Base-by-base conservation (phyloP, 768 basidiomycete genomes). In the Termitomyces sp. region DNA sequence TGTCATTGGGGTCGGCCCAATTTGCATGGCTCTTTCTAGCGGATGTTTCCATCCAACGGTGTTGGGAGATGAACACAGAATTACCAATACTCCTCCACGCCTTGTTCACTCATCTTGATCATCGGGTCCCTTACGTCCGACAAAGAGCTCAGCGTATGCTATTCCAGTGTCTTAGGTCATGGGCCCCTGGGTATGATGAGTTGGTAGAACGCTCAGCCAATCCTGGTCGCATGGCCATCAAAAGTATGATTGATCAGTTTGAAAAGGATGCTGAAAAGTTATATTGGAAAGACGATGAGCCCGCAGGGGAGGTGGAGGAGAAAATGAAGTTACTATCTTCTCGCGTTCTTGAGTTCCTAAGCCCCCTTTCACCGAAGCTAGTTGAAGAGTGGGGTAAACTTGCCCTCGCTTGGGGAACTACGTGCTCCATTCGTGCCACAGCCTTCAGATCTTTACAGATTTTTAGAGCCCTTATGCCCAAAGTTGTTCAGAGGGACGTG, bases 361-460 rank as follows among this genome's bases (percentile, higher is more conserved):
- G 83, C 47, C 89, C 89, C 20, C 74, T 91, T 16, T 83, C 84
- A 50, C 84, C 89, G 9, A 76, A 79, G n/a, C 72, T 96, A 32
- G 76, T 84, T 37, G 83, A 88, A 54, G 78, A 82, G 45, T 93
- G 95, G 87, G 93, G 91, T 6, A 86, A 86, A 3, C 62, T 94
- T 32, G 89, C 91, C 10, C 73, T 97, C 57, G 74, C 79, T 30
- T 97, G 95, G 87, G 89, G 92, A 4, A 94, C 93, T 13, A 80
- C 87, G 2, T 96, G 93, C 66, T 89, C 91, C 16, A 92, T 93
- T 60, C 85, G 93, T 47, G 85, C 86, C 39, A 85, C 87, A 20
- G 93, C 95, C 3, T 92, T 91, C 73, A 83, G 94, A 33, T 95
- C 94, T 10, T 76, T 97, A 58, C 95, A 97, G 69, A 78, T 94